Evolutionary conservation across 805 yeast genomes (phyloP).

Genomic region (Metschnikowia vanudenii): DNA sequence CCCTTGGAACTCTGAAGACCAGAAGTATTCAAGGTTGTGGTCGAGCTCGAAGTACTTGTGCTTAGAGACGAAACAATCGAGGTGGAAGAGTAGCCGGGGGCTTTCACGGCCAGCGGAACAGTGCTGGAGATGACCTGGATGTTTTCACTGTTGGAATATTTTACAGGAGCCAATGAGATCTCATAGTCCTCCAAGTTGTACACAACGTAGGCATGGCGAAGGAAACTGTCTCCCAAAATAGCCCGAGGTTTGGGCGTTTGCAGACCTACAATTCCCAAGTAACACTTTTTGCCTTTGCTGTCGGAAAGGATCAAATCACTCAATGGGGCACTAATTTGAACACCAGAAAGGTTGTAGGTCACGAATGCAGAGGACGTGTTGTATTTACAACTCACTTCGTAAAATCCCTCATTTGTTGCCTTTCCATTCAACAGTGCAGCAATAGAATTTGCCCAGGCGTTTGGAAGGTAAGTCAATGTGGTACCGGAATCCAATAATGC

Average conservation of each 20-base stretch:
- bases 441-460: slow-evolving; percentile 19
- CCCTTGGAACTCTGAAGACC: too few species aligned
- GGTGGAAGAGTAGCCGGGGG: slow-evolving; percentile 46
- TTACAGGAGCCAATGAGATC: slow-evolving; percentile 51
- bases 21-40: neutral
- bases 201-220: slow-evolving; percentile 61
- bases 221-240: slow-evolving; percentile 30
- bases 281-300: too few species aligned
- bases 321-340: too few species aligned
- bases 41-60: neutral
- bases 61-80: slow-evolving; percentile 3
- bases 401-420: slow-evolving; percentile 10
- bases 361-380: too few species aligned
- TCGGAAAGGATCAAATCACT: too few species aligned
- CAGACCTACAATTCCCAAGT: too few species aligned
- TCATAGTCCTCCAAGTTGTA: slow-evolving; percentile 57
- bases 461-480: slow-evolving; percentile 48
- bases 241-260: too few species aligned
- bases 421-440: slow-evolving; percentile 49
- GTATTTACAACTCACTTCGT: too few species aligned
- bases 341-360: too few species aligned
- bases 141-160: slow-evolving; percentile 36
- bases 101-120: slow-evolving; percentile 41
- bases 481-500: slow-evolving; percentile 52
- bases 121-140: too few species aligned